Conservation (phyloP, 2,329 filamentous ascomycete genomes). For the Hortaea sp. region DNA sequence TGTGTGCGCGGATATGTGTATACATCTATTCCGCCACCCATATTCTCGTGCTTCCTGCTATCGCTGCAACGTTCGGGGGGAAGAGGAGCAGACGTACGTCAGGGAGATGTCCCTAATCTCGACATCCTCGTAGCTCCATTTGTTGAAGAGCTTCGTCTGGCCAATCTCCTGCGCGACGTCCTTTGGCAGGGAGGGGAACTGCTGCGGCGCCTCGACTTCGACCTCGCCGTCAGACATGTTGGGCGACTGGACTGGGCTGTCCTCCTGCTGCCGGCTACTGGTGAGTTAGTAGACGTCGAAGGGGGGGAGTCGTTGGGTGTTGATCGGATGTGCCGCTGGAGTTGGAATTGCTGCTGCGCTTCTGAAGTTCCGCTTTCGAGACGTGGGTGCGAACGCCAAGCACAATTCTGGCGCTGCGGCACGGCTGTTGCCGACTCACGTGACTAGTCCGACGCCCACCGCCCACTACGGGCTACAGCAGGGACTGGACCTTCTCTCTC, state of each 20-base stretch:
- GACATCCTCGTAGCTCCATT: slow-evolving; percentile 97
- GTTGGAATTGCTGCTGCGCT: neutral
- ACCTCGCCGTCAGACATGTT: slow-evolving; percentile 97
- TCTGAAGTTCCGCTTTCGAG: neutral
- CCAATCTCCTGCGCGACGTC: slow-evolving; percentile 83
- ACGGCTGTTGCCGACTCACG: neutral
- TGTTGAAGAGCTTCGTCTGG: slow-evolving; percentile 94
- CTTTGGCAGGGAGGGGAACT: slow-evolving; percentile 81
- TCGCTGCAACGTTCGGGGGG: no score
- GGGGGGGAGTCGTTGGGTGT: neutral
- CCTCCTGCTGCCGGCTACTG: neutral
- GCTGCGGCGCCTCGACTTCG: slow-evolving; percentile 79
- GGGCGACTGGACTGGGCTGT: slow-evolving; percentile 6
- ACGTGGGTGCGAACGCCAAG: neutral
- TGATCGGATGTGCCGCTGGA: neutral
- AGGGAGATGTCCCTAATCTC: slow-evolving; percentile 99
- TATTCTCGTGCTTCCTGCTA: neutral
- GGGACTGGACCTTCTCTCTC: no score
- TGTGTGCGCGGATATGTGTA: neutral
- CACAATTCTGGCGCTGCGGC: no score
- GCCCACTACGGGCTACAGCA: no score
- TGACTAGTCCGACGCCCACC: no score
- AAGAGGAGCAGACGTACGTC: slow-evolving; percentile 61
- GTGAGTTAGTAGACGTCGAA: neutral
- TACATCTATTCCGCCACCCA: neutral